Evolutionary conservation across 2,329 filamentous ascomycete genomes (phyloP), one percentile per base, ranked within the genome.

Genomic region (Penicillium carneum): DNA sequence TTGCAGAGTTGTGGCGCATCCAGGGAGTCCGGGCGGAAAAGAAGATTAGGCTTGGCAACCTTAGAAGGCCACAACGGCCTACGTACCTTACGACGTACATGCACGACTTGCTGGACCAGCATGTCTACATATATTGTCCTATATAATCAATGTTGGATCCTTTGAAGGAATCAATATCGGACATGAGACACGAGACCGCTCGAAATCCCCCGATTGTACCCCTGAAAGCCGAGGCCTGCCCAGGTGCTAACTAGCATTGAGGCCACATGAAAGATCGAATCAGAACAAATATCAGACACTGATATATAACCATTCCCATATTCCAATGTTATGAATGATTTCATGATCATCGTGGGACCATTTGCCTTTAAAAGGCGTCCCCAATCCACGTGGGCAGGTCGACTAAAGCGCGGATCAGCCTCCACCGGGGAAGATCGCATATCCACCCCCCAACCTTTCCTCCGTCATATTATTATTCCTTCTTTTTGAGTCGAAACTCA

Each of bases 341-440:
- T 31, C 48, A 26, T 29, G 48, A 53, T 57, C 54, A 50, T n/a
- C 54, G 36, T 57, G 38, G 54, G 20, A 43, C 54, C 46, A 20
- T 33, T 53, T 58, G 49, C 56, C 49, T 59, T 36, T 53, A 46
- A 31, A 54, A 53, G 33, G 33, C 39, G 38, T 26, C 51, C 52
- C 50, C 52, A 45, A 47, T 46, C 41, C 34, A 56, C 52, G 2
- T 41, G 34, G 33, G 20, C 41, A 61, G 57, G 53, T 49, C 48
- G 55, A 52, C 56, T 64, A 60, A 53, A 61, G 38, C 49, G 67
- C 65, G 62, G 65, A 68, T 69, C 67, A 64, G 63, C 65, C 65
- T 66, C 65, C 66, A 68, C 66, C 41, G 59, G 56, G 64, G 64
- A 54, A 61, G 61, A 66, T 64, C 66, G 23, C 54, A 55, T 65